phyloP scores from a whole-genome alignment of 2,329 filamentous ascomycete genomes.

The Leptodontidium sp. region DNA sequence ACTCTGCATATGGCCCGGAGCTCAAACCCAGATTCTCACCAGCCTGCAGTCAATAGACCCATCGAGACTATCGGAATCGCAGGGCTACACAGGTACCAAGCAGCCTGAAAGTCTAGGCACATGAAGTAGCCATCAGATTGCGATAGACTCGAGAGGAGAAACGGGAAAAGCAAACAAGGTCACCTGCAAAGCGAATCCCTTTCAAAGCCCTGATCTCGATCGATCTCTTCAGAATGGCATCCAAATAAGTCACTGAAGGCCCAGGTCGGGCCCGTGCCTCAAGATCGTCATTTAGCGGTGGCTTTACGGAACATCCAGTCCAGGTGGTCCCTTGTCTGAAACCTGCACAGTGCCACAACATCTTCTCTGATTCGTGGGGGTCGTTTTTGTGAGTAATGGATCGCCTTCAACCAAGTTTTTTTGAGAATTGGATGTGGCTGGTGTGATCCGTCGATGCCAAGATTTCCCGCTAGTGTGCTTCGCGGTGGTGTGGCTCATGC shows the following conservation, averaged over 20 bases:
- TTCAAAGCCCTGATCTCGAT: constrained; percentile 11
- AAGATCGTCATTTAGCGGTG: constrained; percentile 23
- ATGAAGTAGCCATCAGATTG: not conserved
- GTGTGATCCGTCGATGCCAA: too few relatives aligned
- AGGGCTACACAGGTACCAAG: constrained; percentile 13
- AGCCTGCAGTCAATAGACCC: not conserved
- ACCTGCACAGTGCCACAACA: constrained; percentile 11
- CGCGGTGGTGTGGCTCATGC: not conserved
- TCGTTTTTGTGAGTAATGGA: not conserved
- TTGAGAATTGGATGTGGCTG: too few relatives aligned
- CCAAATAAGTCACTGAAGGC: not conserved
- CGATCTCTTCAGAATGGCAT: not conserved
- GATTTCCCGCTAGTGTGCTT: not conserved
- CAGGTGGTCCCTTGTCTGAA: constrained; percentile 14
- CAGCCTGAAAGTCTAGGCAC: not conserved
- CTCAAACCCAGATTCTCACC: not conserved
- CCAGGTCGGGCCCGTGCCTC: constrained; percentile 1
- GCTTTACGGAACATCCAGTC: constrained; percentile 10
- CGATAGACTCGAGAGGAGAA: not conserved
- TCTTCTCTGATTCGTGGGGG: constrained; percentile 10
- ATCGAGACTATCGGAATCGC: not conserved
- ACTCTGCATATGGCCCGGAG: not conserved
- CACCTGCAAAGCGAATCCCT: not conserved
- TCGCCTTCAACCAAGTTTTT: constrained; percentile 7
- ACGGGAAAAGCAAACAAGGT: not conserved